Conservation (phyloP, 202 grass and related monocot species). For the Saccharum hybrid region DNA sequence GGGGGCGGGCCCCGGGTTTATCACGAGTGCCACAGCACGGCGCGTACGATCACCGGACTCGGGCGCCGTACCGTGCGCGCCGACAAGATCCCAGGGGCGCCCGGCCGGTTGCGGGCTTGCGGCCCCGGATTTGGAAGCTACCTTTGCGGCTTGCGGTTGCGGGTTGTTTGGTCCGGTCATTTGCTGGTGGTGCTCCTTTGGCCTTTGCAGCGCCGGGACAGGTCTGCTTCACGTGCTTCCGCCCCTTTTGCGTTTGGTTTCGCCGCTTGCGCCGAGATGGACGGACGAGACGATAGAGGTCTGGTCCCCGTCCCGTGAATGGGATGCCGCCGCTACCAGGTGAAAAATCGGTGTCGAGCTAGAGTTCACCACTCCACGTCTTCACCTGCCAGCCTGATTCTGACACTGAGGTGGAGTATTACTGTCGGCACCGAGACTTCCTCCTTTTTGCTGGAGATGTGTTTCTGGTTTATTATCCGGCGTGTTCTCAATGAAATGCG, state of each 20-base stretch:
- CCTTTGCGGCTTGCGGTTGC: neutral
- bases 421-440: constrained; percentile 13
- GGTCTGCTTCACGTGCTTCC: no score
- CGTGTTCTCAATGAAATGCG: neutral
- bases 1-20: neutral
- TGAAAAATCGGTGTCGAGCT: neutral
- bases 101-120: no score
- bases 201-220: no score
- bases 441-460: no score
- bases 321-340: constrained; percentile 35
- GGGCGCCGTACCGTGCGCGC: neutral
- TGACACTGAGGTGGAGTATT: neutral
- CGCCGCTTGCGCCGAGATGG: constrained; percentile 2
- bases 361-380: neutral
- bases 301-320: neutral
- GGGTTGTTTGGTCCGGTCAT: neutral
- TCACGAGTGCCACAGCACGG: neutral
- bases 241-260: neutral
- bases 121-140: no score
- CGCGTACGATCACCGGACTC: neutral
- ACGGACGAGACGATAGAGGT: neutral
- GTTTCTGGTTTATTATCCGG: no score
- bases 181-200: no score
- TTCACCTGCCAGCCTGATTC: neutral
- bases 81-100: no score